These are phyloP conservation scores for Sporothrix dimorphospora DNA, from an alignment of 2,329 filamentous ascomycete genomes.

Conservation along the genomic window DNA sequence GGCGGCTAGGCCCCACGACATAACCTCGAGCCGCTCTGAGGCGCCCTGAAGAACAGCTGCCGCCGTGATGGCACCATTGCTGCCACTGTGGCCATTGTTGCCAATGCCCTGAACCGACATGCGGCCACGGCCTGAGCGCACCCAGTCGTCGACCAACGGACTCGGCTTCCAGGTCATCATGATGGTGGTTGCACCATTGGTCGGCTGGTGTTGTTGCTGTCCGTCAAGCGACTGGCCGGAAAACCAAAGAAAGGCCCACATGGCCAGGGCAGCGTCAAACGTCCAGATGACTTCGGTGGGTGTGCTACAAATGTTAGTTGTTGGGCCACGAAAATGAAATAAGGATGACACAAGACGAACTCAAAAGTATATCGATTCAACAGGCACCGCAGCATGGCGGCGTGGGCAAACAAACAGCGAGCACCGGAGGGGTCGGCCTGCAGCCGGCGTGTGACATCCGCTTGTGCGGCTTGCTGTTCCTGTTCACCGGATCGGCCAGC, in stretches of 20 bases:
- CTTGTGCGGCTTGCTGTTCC: background rate
- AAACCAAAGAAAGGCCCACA: constrained; percentile 15
- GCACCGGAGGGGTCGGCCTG: background rate
- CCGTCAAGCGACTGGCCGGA: background rate
- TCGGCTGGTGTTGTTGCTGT: background rate
- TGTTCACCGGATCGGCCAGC: background rate
- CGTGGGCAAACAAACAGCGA: constrained; percentile 3
- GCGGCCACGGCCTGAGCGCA: background rate
- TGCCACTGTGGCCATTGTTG: background rate
- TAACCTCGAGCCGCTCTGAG: constrained; percentile 16
- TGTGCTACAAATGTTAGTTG: background rate
- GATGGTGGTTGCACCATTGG: background rate
- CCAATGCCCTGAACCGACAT: constrained; percentile 14
- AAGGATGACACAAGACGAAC: background rate
- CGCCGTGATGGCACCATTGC: background rate
- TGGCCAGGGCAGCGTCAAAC: constrained; percentile 2
- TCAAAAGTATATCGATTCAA: constrained; percentile 19
- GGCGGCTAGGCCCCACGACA: constrained; percentile 18
- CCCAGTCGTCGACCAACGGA: background rate
- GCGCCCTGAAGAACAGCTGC: background rate
- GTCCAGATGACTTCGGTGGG: constrained; percentile 21
- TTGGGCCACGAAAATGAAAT: background rate
- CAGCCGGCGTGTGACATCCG: background rate
- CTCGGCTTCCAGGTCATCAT: background rate
- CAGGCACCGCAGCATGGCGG: constrained; percentile 12